Percentiles rank a stretch among this genome's conserved stretches.
These are phyloP conservation scores for Nepenthes gracilis DNA, from an alignment of 148 eudicot genomes.

Conservation along the genomic window DNA sequence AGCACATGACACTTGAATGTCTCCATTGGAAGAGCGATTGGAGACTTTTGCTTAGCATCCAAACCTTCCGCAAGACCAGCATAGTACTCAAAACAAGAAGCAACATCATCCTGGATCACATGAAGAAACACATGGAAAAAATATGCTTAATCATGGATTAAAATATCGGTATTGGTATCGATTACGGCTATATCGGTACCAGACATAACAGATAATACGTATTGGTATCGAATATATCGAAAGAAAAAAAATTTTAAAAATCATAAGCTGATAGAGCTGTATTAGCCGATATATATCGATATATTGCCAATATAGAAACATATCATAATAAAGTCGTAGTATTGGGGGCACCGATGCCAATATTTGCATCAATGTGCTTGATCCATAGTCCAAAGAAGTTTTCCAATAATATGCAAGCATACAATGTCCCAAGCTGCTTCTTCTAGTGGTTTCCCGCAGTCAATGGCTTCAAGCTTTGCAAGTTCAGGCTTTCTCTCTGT, in stretches of 20 bases:
- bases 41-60: constrained; percentile 79
- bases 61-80: constrained; percentile 93
- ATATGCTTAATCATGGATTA: not conserved
- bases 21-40: constrained; percentile 78
- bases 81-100: constrained; percentile 83
- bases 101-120: constrained; percentile 74
- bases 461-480: constrained; percentile 75
- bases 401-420: constrained; percentile 11
- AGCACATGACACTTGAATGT: constrained; percentile 76
- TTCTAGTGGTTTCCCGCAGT: constrained; percentile 77
- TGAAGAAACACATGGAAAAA: constrained; percentile 8
- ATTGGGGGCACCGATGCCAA: too few species aligned
- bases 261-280: too few species aligned
- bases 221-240: too few species aligned
- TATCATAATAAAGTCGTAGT: too few species aligned
- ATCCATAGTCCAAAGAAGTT: not conserved
- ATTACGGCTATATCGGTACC: too few species aligned
- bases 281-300: too few species aligned
- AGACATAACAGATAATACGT: too few species aligned
- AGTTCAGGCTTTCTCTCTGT: constrained; percentile 60
- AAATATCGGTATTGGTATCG: too few species aligned
- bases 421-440: constrained; percentile 98
- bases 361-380: not conserved
- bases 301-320: too few species aligned
- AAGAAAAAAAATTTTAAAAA: too few species aligned